Conservation (phyloP, 2,329 filamentous ascomycete species). For the Metarhizium robertsii region DNA sequence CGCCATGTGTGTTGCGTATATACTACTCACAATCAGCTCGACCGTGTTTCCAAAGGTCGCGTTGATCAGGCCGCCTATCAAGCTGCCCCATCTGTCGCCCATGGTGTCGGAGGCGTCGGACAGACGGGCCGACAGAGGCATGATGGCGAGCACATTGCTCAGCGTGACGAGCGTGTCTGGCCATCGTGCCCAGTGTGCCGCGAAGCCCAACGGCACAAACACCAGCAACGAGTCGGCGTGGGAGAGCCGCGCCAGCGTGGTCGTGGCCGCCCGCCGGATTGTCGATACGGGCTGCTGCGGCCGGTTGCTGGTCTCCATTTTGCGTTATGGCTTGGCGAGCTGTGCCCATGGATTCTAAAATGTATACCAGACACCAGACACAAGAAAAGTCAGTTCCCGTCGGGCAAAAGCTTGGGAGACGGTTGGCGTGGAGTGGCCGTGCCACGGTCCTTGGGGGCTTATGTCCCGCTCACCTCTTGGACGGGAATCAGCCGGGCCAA, state of each 20-base stretch:
- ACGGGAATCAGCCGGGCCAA: too few relatives aligned
- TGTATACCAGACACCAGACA: too few relatives aligned
- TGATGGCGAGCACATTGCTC: slow-evolving; percentile 9
- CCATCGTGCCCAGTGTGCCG: slow-evolving; percentile 4
- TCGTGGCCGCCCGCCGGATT: background rate
- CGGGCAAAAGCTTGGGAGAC: too few relatives aligned
- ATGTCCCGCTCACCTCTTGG: too few relatives aligned
- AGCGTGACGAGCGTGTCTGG: slow-evolving; percentile 3
- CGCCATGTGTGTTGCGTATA: too few relatives aligned
- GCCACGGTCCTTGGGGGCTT: too few relatives aligned
- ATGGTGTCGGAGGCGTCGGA: slow-evolving; percentile 9
- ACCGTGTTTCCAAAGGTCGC: slow-evolving; percentile 11
- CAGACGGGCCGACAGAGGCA: slow-evolving; percentile 8
- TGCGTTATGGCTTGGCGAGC: too few relatives aligned
- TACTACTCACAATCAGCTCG: slow-evolving; percentile 9
- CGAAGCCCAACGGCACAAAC: slow-evolving; percentile 7
- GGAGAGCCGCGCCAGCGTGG: background rate
- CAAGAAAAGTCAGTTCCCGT: too few relatives aligned
- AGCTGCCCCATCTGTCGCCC: slow-evolving; percentile 7
- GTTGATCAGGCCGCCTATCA: slow-evolving; percentile 9
- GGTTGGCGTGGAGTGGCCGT: too few relatives aligned
- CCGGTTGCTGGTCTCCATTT: background rate
- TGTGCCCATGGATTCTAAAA: too few relatives aligned
- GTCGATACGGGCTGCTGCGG: background rate
- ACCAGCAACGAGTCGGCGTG: slow-evolving; percentile 3